Evolutionary conservation across 2,329 filamentous ascomycete genomes (phyloP).

Genomic region (Diaporthe vaccinii): DNA sequence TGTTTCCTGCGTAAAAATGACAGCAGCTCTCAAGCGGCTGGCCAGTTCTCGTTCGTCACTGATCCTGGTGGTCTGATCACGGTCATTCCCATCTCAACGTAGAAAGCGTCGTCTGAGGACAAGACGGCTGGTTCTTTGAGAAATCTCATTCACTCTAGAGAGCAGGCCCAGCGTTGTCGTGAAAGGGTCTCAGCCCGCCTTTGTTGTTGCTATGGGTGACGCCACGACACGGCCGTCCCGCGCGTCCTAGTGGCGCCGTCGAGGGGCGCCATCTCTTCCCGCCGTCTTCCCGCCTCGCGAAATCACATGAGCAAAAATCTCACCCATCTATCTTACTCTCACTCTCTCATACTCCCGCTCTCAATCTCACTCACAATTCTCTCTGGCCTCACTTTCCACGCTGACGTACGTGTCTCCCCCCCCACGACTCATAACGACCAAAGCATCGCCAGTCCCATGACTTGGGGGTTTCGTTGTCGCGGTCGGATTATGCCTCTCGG

Average conservation of each 20-base stretch:
- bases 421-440: background rate
- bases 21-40: background rate
- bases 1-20: slow-evolving; percentile 13
- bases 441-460: slow-evolving; percentile 3
- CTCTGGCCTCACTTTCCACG: background rate
- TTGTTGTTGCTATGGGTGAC: slow-evolving; percentile 14
- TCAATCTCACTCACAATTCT: background rate
- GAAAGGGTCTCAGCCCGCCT: background rate
- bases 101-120: background rate
- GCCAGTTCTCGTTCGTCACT: background rate
- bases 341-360: background rate
- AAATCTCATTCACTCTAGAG: background rate
- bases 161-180: background rate
- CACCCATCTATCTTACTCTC: background rate
- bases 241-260: slow-evolving; percentile 25
- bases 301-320: slow-evolving; percentile 32
- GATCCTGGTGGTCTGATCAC: background rate
- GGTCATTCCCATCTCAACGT: background rate
- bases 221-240: slow-evolving; percentile 33
- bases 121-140: background rate
- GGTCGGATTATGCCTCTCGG: slow-evolving; percentile 23
- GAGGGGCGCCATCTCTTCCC: slow-evolving; percentile 27
- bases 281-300: slow-evolving; percentile 14
- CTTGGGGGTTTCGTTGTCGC: background rate
- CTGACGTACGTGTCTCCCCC: background rate